These are phyloP conservation scores for Coniochaeta sp. DNA, from an alignment of 2,329 filamentous ascomycete genomes.

Conservation along the genomic window DNA sequence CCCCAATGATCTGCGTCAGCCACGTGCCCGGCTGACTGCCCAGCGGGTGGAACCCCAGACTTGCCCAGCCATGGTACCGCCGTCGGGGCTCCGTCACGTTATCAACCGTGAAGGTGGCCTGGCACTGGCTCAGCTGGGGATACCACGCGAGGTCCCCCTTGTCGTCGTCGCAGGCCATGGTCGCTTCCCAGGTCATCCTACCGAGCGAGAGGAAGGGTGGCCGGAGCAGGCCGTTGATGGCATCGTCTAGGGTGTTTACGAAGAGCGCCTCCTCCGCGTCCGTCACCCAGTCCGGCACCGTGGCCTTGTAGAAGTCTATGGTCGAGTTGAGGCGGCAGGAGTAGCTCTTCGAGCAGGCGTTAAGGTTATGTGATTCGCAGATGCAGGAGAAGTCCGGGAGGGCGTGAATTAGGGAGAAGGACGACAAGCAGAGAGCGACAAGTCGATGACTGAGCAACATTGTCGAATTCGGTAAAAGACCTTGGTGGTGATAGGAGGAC, in stretches of 20 bases:
- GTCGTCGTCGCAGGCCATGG: background rate
- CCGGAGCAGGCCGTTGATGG: background rate
- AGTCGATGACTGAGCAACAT: background rate
- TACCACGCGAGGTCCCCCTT: background rate
- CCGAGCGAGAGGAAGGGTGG: background rate
- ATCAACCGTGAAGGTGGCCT: background rate
- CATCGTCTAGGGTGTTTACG: background rate
- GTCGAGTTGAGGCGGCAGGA: conserved; percentile 1
- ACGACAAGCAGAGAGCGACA: background rate
- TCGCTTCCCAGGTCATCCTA: background rate
- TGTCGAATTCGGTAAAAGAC: background rate
- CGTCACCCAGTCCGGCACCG: background rate
- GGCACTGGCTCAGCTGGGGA: background rate
- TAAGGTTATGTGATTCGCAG: background rate
- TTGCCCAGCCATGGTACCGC: background rate
- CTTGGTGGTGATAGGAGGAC: background rate
- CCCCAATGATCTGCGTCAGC: conserved; percentile 2
- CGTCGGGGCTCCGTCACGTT: background rate
- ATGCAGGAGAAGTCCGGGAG: background rate
- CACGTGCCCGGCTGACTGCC: background rate
- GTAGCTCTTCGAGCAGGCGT: background rate
- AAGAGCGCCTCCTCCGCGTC: background rate
- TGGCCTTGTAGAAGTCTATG: background rate
- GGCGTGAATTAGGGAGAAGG: background rate
- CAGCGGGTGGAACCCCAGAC: background rate